phyloP scores from a whole-genome alignment of 2,329 filamentous ascomycete genomes.

The Aureobasidium sp. region DNA sequence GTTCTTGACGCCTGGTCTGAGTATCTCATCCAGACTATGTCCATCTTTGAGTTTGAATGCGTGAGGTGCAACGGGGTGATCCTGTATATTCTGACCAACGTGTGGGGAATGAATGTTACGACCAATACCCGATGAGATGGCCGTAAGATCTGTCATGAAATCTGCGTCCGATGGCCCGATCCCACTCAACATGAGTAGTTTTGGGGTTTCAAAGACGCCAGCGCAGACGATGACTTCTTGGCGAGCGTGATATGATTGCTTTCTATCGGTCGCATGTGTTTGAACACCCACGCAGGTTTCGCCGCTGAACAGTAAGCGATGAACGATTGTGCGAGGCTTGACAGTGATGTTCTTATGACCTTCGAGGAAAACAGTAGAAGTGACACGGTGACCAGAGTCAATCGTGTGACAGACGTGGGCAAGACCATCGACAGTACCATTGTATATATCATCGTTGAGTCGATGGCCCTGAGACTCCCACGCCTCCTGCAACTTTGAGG shows the following conservation, averaged over 20 bases:
- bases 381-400: constrained; percentile 14
- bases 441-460: constrained; percentile 21
- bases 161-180: constrained; percentile 42
- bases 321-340: constrained; percentile 12
- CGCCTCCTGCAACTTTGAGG: background rate
- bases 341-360: constrained; percentile 25
- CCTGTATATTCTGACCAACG: constrained; percentile 34
- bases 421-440: constrained; percentile 21
- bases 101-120: constrained; percentile 31
- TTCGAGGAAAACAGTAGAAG: constrained; percentile 16
- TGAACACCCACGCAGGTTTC: background rate
- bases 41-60: constrained; percentile 44
- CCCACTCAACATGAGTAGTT: constrained; percentile 60
- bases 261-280: background rate
- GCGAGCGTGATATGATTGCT: constrained; percentile 38
- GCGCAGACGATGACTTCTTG: constrained; percentile 57
- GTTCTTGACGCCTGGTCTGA: constrained; percentile 41
- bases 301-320: background rate
- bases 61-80: constrained; percentile 27
- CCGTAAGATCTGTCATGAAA: constrained; percentile 23
- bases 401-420: constrained; percentile 20
- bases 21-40: constrained; percentile 42
- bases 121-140: constrained; percentile 37
- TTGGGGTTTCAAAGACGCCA: constrained; percentile 61
- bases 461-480: constrained; percentile 12